A percentile compares a stretch with the other conserved stretches of the same genome.
Evolutionary conservation across 1,284 basidiomycete genomes (phyloP).

Genomic region (Meripilus lineatus): DNA sequence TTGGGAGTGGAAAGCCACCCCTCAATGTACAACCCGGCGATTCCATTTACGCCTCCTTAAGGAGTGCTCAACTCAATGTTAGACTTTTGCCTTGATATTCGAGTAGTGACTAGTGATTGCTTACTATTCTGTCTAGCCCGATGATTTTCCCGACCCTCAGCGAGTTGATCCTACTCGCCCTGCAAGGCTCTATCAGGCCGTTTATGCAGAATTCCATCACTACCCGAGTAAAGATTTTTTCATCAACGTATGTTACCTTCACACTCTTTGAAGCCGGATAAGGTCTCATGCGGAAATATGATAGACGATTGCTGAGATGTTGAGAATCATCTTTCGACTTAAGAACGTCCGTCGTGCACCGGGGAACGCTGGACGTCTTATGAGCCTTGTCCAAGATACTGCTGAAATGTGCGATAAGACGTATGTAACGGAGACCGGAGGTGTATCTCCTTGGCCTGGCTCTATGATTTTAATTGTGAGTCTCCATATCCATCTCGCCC

Average conservation of each 20-base stretch:
- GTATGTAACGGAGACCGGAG: slow-evolving; percentile 24
- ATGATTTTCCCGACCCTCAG: slow-evolving; percentile 41
- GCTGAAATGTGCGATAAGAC: slow-evolving; percentile 22
- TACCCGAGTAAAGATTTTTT: slow-evolving; percentile 37
- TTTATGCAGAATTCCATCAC: slow-evolving; percentile 41
- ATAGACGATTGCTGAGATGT: slow-evolving; percentile 35
- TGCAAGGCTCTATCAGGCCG: slow-evolving; percentile 31
- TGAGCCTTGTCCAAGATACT: slow-evolving; percentile 24
- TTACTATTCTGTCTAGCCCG: slow-evolving; percentile 19
- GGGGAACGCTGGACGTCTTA: slow-evolving; percentile 35
- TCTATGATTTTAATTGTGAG: slow-evolving; percentile 26
- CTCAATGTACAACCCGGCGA: slow-evolving; percentile 39
- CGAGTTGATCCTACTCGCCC: slow-evolving; percentile 37
- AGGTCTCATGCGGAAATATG: neutral
- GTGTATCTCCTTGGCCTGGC: slow-evolving; percentile 24
- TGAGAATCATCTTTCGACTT: slow-evolving; percentile 41
- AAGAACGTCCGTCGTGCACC: slow-evolving; percentile 41
- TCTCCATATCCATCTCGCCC: too few species aligned
- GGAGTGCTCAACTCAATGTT: slow-evolving; percentile 47
- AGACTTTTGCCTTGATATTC: slow-evolving; percentile 13
- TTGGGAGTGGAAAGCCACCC: slow-evolving; percentile 32
- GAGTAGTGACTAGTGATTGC: neutral
- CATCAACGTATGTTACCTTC: slow-evolving; percentile 21
- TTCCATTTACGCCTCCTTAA: slow-evolving; percentile 41
- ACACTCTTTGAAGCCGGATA: neutral